These are phyloP conservation scores for Mycena galericulata DNA, from an alignment of 768 basidiomycete genomes.

Conservation along the genomic window DNA sequence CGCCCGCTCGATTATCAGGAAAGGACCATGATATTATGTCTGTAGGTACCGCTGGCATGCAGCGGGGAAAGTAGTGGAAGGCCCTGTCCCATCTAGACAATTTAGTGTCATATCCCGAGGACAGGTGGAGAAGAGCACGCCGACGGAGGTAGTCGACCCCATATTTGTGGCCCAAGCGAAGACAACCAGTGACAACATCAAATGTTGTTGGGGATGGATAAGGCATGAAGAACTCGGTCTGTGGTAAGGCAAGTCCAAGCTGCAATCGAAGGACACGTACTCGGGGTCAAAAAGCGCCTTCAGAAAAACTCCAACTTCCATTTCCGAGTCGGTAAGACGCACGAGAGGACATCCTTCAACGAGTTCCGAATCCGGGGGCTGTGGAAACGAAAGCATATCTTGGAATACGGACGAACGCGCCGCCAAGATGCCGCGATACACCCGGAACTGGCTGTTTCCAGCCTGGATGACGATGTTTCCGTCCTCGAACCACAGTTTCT, in stretches of 20 bases:
- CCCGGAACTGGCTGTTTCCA: slow-evolving; percentile 17
- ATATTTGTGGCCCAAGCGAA: slow-evolving; percentile 26
- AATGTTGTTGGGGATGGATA: slow-evolving; percentile 14
- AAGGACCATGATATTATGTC: too few relatives aligned
- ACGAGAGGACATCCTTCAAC: slow-evolving; percentile 29
- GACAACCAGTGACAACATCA: neutral
- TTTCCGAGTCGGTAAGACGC: slow-evolving; percentile 17
- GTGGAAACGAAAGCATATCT: slow-evolving; percentile 29
- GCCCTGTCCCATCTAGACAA: neutral
- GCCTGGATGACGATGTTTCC: slow-evolving; percentile 34
- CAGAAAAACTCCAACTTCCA: slow-evolving; percentile 27
- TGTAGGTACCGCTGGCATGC: too few relatives aligned
- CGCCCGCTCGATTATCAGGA: too few relatives aligned
- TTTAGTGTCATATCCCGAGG: neutral
- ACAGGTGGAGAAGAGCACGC: slow-evolving; percentile 13
- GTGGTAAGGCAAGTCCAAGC: too few relatives aligned
- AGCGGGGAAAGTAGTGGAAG: too few relatives aligned
- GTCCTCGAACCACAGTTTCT: slow-evolving; percentile 42
- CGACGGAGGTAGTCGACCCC: slow-evolving; percentile 10
- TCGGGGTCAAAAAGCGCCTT: slow-evolving; percentile 27
- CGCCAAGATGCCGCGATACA: slow-evolving; percentile 25
- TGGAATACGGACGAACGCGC: slow-evolving; percentile 27
- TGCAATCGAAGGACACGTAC: too few relatives aligned
- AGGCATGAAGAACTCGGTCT: slow-evolving; percentile 19
- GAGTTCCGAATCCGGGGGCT: slow-evolving; percentile 13